phyloP scores from a whole-genome alignment of 169 alveolate species.

The Eimeria tenella region DNA sequence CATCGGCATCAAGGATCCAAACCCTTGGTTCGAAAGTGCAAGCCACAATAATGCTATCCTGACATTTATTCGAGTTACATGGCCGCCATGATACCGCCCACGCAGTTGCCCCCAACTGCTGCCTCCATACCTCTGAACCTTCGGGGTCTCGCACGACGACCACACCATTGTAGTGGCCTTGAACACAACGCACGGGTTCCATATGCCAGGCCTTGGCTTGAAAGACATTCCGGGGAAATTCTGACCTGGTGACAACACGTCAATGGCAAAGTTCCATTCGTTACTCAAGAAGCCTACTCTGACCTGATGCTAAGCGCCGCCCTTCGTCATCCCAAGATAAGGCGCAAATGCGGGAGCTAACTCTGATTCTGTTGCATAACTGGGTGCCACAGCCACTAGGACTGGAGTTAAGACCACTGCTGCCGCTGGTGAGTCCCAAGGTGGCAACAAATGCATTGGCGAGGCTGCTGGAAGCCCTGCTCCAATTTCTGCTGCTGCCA shows the following conservation, averaged over 20 bases:
- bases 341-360: slow-evolving; percentile 8
- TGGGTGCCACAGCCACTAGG: not conserved
- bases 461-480: slow-evolving; percentile 35
- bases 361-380: not conserved
- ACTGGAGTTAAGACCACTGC: slow-evolving; percentile 1
- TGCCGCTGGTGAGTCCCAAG: not conserved
- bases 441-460: not conserved
- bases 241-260: no score
- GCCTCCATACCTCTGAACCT: slow-evolving; percentile 83
- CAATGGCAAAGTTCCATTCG: no score
- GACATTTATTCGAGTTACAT: not conserved
- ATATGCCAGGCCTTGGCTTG: not conserved
- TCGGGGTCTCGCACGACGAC: slow-evolving; percentile 86
- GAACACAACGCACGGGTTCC: not conserved
- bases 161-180: slow-evolving; percentile 85
- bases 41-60: slow-evolving; percentile 84
- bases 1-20: slow-evolving; percentile 84
- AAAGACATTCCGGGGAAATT: no score
- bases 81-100: slow-evolving; percentile 91
- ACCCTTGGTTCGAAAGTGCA: slow-evolving; percentile 93
- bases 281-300: not conserved
- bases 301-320: slow-evolving; percentile 48
- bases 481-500: slow-evolving; percentile 33
- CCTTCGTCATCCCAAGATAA: slow-evolving; percentile 64
- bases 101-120: slow-evolving; percentile 85